These are phyloP conservation scores for Pythium myriotylum DNA, from an alignment of 352 stramenopile genomes.

Conservation along the genomic window DNA sequence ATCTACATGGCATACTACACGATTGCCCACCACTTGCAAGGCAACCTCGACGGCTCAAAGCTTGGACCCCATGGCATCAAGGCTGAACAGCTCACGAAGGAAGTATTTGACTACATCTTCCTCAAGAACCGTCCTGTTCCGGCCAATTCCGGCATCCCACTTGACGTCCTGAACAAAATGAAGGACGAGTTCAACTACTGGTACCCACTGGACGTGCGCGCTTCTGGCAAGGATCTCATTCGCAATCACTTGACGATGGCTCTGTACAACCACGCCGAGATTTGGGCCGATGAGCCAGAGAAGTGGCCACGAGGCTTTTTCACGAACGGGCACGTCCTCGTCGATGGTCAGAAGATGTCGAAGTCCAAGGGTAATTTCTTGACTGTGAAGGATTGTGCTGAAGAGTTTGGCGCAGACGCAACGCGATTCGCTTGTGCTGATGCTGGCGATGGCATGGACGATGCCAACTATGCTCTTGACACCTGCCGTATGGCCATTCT, in stretches of 20 bases:
- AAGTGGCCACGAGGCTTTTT: slow-evolving; percentile 99
- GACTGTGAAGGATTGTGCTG: slow-evolving; percentile 97
- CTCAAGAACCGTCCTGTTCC: slow-evolving; percentile 85
- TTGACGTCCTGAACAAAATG: slow-evolving; percentile 93
- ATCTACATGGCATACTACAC: slow-evolving; percentile 99
- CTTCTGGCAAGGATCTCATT: slow-evolving; percentile 96
- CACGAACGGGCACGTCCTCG: slow-evolving; percentile 97
- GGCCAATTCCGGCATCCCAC: slow-evolving; percentile 84
- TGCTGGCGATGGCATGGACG: slow-evolving; percentile 97
- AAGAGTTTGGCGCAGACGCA: slow-evolving; percentile 95
- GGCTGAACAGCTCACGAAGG: slow-evolving; percentile 91
- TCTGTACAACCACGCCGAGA: slow-evolving; percentile 99
- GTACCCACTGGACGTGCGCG: slow-evolving; percentile 99
- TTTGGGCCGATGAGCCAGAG: slow-evolving; percentile 97
- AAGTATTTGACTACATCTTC: slow-evolving; percentile 99
- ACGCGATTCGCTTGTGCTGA: slow-evolving; percentile 98
- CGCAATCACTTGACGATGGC: slow-evolving; percentile 99
- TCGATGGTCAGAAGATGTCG: slow-evolving; percentile 99
- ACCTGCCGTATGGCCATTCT: slow-evolving; percentile 98
- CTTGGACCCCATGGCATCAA: slow-evolving; percentile 87
- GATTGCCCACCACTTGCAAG: slow-evolving; percentile 97
- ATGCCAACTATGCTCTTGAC: slow-evolving; percentile 98
- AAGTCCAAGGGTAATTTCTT: slow-evolving; percentile 99
- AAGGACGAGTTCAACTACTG: slow-evolving; percentile 99
- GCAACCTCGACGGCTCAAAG: slow-evolving; percentile 93